Conservation (phyloP, 2,329 filamentous ascomycete species). For the Cyclaneusma minus region DNA sequence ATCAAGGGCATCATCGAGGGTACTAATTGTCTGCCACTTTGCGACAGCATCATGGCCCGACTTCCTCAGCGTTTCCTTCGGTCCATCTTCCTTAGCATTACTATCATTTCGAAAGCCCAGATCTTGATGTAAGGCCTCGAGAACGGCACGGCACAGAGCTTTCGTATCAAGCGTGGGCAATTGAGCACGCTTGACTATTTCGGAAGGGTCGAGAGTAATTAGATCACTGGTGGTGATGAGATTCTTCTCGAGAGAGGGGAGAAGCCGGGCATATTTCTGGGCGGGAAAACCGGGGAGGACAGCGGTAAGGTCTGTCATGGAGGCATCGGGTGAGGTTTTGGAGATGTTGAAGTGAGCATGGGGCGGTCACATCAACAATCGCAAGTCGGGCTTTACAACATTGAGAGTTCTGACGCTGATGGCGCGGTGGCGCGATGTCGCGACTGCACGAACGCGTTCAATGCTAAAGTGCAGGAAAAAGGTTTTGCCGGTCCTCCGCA, state of each 20-base stretch:
- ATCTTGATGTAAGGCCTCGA: constrained; percentile 51
- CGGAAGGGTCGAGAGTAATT: constrained; percentile 64
- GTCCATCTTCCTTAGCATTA: constrained; percentile 4
- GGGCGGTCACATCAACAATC: no score
- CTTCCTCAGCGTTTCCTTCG: constrained; percentile 13
- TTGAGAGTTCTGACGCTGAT: no score
- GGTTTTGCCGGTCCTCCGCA: no score
- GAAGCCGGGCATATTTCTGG: constrained; percentile 54
- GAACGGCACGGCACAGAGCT: constrained; percentile 51
- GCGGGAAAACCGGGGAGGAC: constrained; percentile 69
- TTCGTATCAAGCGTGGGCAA: constrained; percentile 70
- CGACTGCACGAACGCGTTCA: no score
- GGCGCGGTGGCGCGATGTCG: no score
- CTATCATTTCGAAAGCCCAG: constrained; percentile 8
- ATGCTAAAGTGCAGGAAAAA: no score
- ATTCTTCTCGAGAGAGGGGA: constrained; percentile 67
- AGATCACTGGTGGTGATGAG: constrained; percentile 69
- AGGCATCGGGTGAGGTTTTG: constrained; percentile 18
- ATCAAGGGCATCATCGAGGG: constrained; percentile 63
- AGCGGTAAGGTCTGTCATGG: constrained; percentile 75
- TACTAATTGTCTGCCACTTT: constrained; percentile 53
- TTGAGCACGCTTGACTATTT: constrained; percentile 74
- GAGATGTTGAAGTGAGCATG: no score
- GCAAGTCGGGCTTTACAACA: no score
- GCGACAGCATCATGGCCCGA: constrained; percentile 22